Evolutionary conservation across 2,329 filamentous ascomycete species (phyloP).

Genomic region (Cylindrodendrum hubeiense): DNA sequence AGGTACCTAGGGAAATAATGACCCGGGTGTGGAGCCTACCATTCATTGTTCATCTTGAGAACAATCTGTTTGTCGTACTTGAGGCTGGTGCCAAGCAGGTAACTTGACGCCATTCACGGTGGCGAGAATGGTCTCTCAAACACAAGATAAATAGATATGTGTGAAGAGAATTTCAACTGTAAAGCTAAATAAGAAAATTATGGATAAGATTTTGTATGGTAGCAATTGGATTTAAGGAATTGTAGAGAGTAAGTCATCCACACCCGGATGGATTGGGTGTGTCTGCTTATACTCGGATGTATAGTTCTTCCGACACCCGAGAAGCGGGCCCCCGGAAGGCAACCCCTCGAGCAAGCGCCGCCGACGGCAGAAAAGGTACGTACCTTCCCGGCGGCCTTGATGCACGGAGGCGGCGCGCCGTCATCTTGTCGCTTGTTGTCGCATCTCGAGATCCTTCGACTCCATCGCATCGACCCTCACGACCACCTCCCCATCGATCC

Average conservation of each 20-base stretch:
- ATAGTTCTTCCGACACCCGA: background rate
- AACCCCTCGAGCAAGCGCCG: background rate
- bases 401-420: conserved; percentile 21
- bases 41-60: too few species aligned
- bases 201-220: background rate
- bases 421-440: conserved; percentile 18
- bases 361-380: conserved; percentile 3
- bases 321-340: too few species aligned
- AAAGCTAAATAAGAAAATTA: too few species aligned
- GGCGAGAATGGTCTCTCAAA: too few species aligned
- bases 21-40: too few species aligned
- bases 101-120: too few species aligned
- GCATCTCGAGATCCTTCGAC: conserved; percentile 22
- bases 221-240: background rate
- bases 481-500: conserved; percentile 15
- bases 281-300: background rate
- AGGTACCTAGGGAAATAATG: too few species aligned
- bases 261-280: background rate
- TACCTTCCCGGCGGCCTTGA: conserved; percentile 15
- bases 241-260: background rate
- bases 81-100: too few species aligned
- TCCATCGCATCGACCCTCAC: conserved; percentile 19
- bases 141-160: too few species aligned
- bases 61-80: too few species aligned
- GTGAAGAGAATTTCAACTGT: too few species aligned